A percentile compares a stretch with the other conserved stretches of the same genome.
Conservation (phyloP, 2,329 filamentous ascomycete genomes). For the Tolypocladium sp. region DNA sequence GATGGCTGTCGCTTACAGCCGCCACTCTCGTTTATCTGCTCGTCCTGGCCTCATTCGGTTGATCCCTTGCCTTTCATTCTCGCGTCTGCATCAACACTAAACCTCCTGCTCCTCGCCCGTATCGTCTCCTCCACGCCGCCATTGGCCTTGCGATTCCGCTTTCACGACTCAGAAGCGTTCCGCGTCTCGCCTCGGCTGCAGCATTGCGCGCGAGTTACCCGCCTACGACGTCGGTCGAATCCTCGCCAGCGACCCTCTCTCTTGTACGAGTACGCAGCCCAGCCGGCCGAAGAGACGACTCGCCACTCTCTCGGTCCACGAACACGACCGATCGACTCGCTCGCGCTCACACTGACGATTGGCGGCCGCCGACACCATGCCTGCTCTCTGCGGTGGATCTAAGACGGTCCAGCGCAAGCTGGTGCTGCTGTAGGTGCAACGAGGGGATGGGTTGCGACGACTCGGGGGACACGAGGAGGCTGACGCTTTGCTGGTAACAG, state of each 20-base stretch:
- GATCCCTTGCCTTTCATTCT: not conserved
- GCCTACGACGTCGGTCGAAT: not conserved
- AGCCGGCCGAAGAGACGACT: not conserved
- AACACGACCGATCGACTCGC: not conserved
- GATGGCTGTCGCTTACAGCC: not conserved
- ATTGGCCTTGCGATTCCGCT: not conserved
- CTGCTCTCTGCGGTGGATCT: conserved; percentile 53
- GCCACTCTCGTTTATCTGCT: not conserved
- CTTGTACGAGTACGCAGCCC: not conserved
- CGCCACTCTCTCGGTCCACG: not conserved
- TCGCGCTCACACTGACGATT: not conserved
- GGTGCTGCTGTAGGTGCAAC: conserved; percentile 62
- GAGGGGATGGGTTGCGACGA: not conserved
- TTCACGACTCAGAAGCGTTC: not conserved
- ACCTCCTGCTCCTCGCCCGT: not conserved
- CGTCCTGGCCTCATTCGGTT: not conserved
- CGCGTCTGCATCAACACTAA: not conserved
- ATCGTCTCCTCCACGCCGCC: not conserved
- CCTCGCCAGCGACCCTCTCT: not conserved
- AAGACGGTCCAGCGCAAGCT: conserved; percentile 94
- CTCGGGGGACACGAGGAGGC: not conserved
- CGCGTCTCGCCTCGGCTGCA: not conserved
- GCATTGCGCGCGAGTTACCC: not conserved
- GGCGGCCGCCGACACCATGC: not conserved
- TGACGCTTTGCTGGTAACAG: conserved; percentile 33